Percentiles rank a stretch among this genome's conserved stretches.
These are phyloP conservation scores for Citrullus colocynthis DNA, from an alignment of 306 rosid species.

Conservation along the genomic window DNA sequence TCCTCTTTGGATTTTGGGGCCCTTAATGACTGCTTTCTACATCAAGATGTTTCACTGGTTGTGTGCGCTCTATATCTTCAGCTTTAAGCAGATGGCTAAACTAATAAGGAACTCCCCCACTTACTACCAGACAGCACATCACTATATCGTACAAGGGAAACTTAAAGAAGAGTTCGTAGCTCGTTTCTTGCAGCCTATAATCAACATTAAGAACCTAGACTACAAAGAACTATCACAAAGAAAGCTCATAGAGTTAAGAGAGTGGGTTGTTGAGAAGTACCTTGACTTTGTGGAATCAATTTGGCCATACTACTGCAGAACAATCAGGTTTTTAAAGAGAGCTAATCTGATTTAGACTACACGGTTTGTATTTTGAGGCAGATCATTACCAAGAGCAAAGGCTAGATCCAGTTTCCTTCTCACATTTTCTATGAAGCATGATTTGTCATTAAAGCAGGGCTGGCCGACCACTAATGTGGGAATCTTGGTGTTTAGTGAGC, in stretches of 20 bases:
- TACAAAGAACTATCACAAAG: constrained; percentile 35
- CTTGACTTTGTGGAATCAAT: constrained; percentile 70
- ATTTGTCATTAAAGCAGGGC: constrained; percentile 17
- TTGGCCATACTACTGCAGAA: constrained; percentile 73
- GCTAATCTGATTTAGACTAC: constrained; percentile 57
- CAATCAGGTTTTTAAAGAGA: constrained; percentile 69
- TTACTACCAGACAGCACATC: constrained; percentile 35
- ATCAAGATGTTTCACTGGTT: constrained; percentile 43
- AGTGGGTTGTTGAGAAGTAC: constrained; percentile 38
- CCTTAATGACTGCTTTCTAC: constrained; percentile 50
- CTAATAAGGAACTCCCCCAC: constrained; percentile 41
- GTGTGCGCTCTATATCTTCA: constrained; percentile 47
- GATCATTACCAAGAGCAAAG: constrained; percentile 13
- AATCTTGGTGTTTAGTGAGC: constrained; percentile 25
- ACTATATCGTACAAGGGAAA: constrained; percentile 40
- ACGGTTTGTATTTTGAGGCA: constrained; percentile 7
- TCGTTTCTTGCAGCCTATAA: constrained; percentile 37
- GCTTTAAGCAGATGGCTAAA: constrained; percentile 60
- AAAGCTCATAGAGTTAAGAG: constrained; percentile 44
- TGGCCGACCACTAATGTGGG: constrained; percentile 38
- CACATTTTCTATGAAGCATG: constrained; percentile 11
- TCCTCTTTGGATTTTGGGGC: constrained; percentile 78
- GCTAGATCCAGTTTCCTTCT: constrained; percentile 19
- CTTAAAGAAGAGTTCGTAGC: constrained; percentile 38
- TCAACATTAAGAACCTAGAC: constrained; percentile 39